Evolutionary conservation across 1,139 yeast genomes (phyloP).

Genomic region (Scheffersomyces cryptocercus): DNA sequence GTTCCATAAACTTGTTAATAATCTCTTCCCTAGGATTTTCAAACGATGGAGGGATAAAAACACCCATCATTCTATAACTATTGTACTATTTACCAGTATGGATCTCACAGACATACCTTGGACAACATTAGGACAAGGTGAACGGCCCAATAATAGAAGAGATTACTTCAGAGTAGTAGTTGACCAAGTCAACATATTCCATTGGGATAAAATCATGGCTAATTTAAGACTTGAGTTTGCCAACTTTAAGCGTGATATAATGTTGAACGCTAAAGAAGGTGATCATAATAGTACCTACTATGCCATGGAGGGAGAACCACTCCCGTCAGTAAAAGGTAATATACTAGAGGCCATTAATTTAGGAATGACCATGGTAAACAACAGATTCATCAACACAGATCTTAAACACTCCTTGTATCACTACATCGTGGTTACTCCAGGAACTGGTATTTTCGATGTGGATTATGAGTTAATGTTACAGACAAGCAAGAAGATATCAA

Average conservation of each 20-base stretch:
- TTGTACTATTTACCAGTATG: slow-evolving; percentile 83
- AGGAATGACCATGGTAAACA: slow-evolving; percentile 76
- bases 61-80: slow-evolving; percentile 88
- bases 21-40: slow-evolving; percentile 86
- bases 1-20: slow-evolving; percentile 89
- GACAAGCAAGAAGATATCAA: slow-evolving; percentile 73
- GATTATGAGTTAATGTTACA: slow-evolving; percentile 74
- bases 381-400: slow-evolving; percentile 83
- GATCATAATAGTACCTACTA: slow-evolving; percentile 17
- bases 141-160: slow-evolving; percentile 62
- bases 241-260: slow-evolving; percentile 69
- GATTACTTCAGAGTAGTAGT: slow-evolving; percentile 94
- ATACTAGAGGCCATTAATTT: slow-evolving; percentile 83
- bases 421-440: slow-evolving; percentile 84
- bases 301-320: slow-evolving; percentile 55
- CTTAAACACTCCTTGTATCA: slow-evolving; percentile 85
- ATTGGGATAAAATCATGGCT: slow-evolving; percentile 93
- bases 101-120: slow-evolving; percentile 63
- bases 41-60: slow-evolving; percentile 83
- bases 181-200: slow-evolving; percentile 84
- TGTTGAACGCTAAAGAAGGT: slow-evolving; percentile 51
- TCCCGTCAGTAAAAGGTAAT: slow-evolving; percentile 90
- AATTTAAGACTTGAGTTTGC: slow-evolving; percentile 83
- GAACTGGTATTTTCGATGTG: slow-evolving; percentile 91
- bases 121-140: slow-evolving; percentile 65